These are phyloP conservation scores for Trichoderma reesei DNA, from an alignment of 495 filamentous ascomycete species.

Conservation along the genomic window DNA sequence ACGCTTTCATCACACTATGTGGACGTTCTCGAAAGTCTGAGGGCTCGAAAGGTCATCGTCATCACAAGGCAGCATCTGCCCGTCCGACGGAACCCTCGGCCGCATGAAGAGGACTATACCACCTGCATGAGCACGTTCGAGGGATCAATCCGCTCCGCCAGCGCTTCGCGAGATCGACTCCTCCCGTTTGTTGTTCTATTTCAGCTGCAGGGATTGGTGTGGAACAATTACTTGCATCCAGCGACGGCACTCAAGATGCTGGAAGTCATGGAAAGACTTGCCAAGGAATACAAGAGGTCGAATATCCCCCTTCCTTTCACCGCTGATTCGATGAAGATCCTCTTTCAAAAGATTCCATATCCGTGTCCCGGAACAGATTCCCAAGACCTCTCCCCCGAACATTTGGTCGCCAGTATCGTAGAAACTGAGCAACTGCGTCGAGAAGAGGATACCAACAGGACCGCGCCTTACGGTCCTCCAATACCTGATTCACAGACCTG, in stretches of 20 bases:
- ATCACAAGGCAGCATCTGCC: neutral
- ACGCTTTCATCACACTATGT: neutral
- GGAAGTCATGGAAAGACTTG: slow-evolving; percentile 2
- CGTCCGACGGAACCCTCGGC: neutral
- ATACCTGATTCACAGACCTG: slow-evolving; percentile 23
- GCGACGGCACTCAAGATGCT: slow-evolving; percentile 31
- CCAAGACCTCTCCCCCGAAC: slow-evolving; percentile 28
- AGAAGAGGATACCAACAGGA: slow-evolving; percentile 18
- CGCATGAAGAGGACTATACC: slow-evolving; percentile 17
- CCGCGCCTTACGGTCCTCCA: slow-evolving; percentile 19
- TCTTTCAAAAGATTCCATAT: slow-evolving; percentile 39
- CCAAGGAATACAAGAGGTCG: slow-evolving; percentile 10
- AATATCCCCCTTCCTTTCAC: slow-evolving; percentile 23
- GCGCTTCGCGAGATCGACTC: neutral
- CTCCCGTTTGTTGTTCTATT: slow-evolving; percentile 33
- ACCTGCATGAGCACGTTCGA: slow-evolving; percentile 16
- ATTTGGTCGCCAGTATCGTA: slow-evolving; percentile 35
- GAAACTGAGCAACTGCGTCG: slow-evolving; percentile 28
- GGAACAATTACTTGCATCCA: slow-evolving; percentile 43
- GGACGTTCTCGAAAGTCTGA: neutral
- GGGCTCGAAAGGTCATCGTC: neutral
- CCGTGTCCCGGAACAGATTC: slow-evolving; percentile 39
- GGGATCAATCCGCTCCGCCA: slow-evolving; percentile 10
- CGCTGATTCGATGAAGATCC: slow-evolving; percentile 36
- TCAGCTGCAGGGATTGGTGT: slow-evolving; percentile 43